Evolutionary conservation across 768 basidiomycete genomes (phyloP).

Genomic region (Boletus patriciae): DNA sequence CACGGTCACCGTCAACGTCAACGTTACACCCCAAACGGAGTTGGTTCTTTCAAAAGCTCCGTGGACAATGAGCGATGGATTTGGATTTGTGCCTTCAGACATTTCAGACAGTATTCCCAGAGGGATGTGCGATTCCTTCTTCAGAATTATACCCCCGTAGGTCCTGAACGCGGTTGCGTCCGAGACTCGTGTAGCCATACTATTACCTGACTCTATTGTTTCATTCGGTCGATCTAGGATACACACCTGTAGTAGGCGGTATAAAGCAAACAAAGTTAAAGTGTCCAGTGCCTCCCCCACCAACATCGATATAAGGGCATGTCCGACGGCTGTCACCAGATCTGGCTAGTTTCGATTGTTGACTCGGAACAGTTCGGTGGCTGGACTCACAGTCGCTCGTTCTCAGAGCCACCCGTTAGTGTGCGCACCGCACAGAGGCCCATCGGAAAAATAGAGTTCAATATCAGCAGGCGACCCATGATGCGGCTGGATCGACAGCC

Average conservation of each 20-base stretch:
- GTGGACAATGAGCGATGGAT: not conserved
- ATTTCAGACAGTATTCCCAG: not conserved
- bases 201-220: not conserved
- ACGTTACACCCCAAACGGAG: slow-evolving; percentile 4
- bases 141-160: not conserved
- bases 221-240: not conserved
- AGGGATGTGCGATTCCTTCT: too few relatives aligned
- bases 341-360: too few relatives aligned
- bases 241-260: too few relatives aligned
- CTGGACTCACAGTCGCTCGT: too few relatives aligned
- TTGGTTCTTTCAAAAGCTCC: slow-evolving; percentile 19
- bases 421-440: too few relatives aligned
- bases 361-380: too few relatives aligned
- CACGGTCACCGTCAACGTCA: not conserved
- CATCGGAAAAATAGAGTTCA: too few relatives aligned
- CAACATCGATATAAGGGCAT: too few relatives aligned
- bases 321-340: too few relatives aligned
- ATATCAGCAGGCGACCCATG: not conserved
- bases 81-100: not conserved
- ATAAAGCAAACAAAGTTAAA: too few relatives aligned
- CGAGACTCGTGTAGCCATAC: slow-evolving; percentile 1
- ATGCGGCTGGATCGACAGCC: not conserved
- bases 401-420: too few relatives aligned
- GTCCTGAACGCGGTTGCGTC: not conserved
- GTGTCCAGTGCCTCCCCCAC: too few relatives aligned